Evolutionary conservation across 352 stramenopile species (phyloP).

Genomic region (Elongisporangium senticosum): DNA sequence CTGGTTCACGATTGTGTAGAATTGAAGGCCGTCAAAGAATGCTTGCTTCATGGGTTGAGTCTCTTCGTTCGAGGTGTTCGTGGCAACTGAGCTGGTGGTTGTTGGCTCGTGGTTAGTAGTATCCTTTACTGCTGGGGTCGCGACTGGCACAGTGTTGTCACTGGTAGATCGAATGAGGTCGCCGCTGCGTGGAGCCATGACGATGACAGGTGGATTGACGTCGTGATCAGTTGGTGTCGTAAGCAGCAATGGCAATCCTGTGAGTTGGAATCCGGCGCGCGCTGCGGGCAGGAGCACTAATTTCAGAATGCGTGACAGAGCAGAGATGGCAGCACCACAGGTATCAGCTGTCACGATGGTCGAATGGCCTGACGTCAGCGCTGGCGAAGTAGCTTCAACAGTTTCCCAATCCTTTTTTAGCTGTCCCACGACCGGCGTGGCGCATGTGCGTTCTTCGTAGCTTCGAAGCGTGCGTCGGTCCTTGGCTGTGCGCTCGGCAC

Average conservation of each 20-base stretch:
- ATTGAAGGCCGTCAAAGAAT: slow-evolving; percentile 58
- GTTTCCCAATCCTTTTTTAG: slow-evolving; percentile 1
- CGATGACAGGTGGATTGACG: neutral
- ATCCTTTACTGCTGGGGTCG: neutral
- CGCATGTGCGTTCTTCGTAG: slow-evolving; percentile 15
- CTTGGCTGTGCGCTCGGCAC: slow-evolving; percentile 17
- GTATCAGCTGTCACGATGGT: neutral
- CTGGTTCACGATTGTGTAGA: slow-evolving; percentile 50
- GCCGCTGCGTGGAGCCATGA: slow-evolving; percentile 20
- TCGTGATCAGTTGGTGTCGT: neutral
- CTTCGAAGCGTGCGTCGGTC: slow-evolving; percentile 14
- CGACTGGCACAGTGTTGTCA: slow-evolving; percentile 3
- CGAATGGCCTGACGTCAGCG: neutral
- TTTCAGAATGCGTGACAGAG: neutral
- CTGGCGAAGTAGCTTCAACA: neutral
- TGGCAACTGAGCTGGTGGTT: neutral
- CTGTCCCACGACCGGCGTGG: neutral
- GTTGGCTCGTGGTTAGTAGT: neutral
- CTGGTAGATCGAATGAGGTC: slow-evolving; percentile 8
- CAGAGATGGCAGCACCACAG: neutral
- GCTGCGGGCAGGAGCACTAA: neutral
- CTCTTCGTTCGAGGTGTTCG: slow-evolving; percentile 9
- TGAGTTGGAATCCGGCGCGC: neutral
- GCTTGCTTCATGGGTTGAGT: slow-evolving; percentile 13
- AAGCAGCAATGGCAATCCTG: neutral